phyloP scores from a whole-genome alignment of 2,329 filamentous ascomycete genomes.

The Ceratocystis colombiana region DNA sequence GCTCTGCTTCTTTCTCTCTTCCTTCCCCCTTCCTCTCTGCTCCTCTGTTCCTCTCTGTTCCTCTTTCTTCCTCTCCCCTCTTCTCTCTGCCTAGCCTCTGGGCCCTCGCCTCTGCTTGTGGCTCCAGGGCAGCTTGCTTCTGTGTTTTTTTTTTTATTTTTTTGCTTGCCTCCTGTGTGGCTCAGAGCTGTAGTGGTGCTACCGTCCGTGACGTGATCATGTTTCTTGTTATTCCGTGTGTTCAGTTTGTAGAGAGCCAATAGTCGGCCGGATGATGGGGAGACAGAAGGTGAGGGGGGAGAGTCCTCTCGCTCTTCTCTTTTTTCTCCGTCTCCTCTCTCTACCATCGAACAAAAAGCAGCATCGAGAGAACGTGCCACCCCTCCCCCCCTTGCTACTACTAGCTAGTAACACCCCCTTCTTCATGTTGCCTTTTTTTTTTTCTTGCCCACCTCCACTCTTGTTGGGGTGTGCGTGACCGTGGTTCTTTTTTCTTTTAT shows the following conservation, averaged over 20 bases:
- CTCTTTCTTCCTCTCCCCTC: background rate
- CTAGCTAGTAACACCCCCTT: background rate
- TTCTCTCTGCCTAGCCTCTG: background rate
- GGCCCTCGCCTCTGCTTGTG: background rate
- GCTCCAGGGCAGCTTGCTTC: background rate
- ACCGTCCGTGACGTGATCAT: slow-evolving; percentile 6
- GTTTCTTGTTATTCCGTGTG: slow-evolving; percentile 5
- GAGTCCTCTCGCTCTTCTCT: background rate
- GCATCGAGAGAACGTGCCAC: slow-evolving; percentile 11
- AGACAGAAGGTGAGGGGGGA: background rate
- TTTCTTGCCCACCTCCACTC: slow-evolving; percentile 8
- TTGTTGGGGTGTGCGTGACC: slow-evolving; percentile 11
- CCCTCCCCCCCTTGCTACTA: slow-evolving; percentile 1
- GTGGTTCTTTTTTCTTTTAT: background rate
- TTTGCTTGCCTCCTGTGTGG: background rate
- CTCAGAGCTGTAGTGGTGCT: slow-evolving; percentile 3
- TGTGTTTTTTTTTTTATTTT: background rate
- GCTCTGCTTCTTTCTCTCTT: background rate
- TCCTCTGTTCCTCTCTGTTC: no score
- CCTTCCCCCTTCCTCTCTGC: no score
- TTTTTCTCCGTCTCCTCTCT: slow-evolving; percentile 5
- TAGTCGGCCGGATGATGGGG: background rate
- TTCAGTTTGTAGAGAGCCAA: background rate
- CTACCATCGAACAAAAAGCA: background rate
- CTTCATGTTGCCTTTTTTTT: background rate